A percentile compares a stretch with the other conserved stretches of the same genome.
Conservation (phyloP, 2,329 filamentous ascomycete genomes). For the Colletotrichum sp. region DNA sequence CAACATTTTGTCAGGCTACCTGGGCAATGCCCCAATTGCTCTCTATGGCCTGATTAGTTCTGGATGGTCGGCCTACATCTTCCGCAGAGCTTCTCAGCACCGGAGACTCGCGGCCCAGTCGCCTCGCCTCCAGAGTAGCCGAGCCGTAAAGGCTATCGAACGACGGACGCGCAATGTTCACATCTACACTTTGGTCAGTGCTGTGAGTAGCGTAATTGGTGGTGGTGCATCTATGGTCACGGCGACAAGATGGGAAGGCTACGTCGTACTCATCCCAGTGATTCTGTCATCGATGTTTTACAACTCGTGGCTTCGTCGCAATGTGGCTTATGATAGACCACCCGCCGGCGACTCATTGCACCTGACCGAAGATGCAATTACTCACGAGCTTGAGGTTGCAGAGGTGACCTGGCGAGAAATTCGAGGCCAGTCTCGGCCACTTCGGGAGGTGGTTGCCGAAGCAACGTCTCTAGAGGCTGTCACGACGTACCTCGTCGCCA, state of each 20-base stretch:
- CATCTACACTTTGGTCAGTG: slow-evolving; percentile 49
- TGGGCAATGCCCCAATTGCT: slow-evolving; percentile 57
- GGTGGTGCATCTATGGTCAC: slow-evolving; percentile 56
- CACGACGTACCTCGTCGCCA: not conserved
- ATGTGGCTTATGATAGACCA: slow-evolving; percentile 48
- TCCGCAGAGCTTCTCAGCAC: slow-evolving; percentile 44
- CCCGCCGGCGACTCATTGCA: not conserved
- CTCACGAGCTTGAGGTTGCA: not conserved
- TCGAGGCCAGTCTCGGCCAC: not conserved
- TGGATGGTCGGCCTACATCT: slow-evolving; percentile 51
- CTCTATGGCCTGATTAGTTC: slow-evolving; percentile 54
- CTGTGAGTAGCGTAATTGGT: slow-evolving; percentile 49
- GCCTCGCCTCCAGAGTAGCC: slow-evolving; percentile 27
- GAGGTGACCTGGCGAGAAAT: not conserved
- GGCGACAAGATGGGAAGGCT: slow-evolving; percentile 56
- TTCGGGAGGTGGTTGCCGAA: not conserved
- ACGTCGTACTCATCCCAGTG: slow-evolving; percentile 55
- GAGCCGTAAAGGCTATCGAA: slow-evolving; percentile 34
- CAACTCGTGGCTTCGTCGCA: slow-evolving; percentile 53
- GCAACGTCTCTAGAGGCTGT: not conserved
- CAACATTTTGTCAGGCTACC: slow-evolving; percentile 60
- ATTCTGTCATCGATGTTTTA: slow-evolving; percentile 49
- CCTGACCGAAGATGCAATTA: not conserved
- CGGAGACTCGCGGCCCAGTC: slow-evolving; percentile 26
- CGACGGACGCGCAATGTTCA: slow-evolving; percentile 45